Evolutionary conservation across 1,284 basidiomycete genomes (phyloP), one percentile per base, ranked within the genome.

Genomic region (Schizophyllum amplum): DNA sequence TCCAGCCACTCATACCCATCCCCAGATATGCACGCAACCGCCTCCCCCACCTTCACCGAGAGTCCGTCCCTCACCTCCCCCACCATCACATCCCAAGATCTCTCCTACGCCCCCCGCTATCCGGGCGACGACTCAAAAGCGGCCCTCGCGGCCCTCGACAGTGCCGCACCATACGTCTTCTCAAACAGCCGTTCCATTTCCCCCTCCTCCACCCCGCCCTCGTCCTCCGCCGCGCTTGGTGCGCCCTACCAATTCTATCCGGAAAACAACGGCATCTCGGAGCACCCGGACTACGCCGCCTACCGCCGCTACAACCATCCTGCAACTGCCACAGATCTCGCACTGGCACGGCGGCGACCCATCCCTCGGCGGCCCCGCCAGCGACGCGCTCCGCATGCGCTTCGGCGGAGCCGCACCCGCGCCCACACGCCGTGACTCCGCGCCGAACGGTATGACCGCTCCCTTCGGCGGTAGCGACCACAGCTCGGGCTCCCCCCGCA

Each of bases 291-390:
- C 54, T 83, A 82, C 66, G n/a, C n/a, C n/a, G n/a, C n/a, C n/a
- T 87, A 80, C 67, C 81, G 84, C 63, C 78, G 85, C 57, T 78
- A 78, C 62, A 73, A 77, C 51, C 72, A 71, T 64, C 68, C 73
- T 53, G 77, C 79, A 62, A 69, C 71, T 55, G 73, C 82, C 46
- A 82, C 87, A 60, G 77, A 87, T 42, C 17, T 75, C 88, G 48
- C 85, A 86, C 62, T 83, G 83, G n/a, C 52, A 86, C 84, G 56
- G 85, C 83, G 9, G 83, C 86, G 52, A 89, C 67, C 78, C 89
- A 51, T 82, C 86, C n/a, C 67, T 84, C 52, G 64, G 77, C 49
- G 69, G 76, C 21, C 69, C 78, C 27, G 69, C 72, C 55, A 69
- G 73, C 60, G 83, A 85, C 60, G 73, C 74, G n/a, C 73, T 83